These are phyloP conservation scores for Didymella glomerata DNA, from an alignment of 2,329 filamentous ascomycete species.

Conservation along the genomic window DNA sequence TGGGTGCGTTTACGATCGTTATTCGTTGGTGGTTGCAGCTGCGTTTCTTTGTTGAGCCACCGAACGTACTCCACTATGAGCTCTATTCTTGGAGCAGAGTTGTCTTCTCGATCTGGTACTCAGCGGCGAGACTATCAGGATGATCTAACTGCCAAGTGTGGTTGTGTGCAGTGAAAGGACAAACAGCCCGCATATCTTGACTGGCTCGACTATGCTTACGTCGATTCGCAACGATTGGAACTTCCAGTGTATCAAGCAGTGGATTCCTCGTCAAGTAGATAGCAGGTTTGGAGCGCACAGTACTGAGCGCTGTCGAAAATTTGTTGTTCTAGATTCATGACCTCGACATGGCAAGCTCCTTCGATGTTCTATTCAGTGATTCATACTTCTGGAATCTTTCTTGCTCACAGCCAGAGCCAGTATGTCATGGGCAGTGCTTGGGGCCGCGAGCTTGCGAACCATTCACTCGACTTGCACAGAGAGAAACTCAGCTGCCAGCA, in stretches of 20 bases:
- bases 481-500: background rate
- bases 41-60: slow-evolving; percentile 11
- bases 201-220: background rate
- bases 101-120: background rate
- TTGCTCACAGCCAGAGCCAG: background rate
- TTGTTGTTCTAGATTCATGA: background rate
- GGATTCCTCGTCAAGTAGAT: background rate
- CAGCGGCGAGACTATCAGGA: background rate
- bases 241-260: background rate
- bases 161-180: background rate
- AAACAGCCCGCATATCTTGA: background rate
- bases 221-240: background rate
- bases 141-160: background rate
- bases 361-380: background rate
- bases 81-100: background rate
- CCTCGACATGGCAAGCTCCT: background rate
- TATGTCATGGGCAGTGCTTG: background rate
- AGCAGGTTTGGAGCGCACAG: background rate
- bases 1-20: slow-evolving; percentile 1
- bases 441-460: background rate
- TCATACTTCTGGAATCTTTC: background rate
- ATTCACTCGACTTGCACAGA: background rate
- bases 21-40: slow-evolving; percentile 18
- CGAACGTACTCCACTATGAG: slow-evolving; percentile 7
- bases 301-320: background rate